A percentile compares a stretch with the other conserved stretches of the same genome.
Conservation (phyloP, 2,329 filamentous ascomycete species). For the Penicillium nordicum region DNA sequence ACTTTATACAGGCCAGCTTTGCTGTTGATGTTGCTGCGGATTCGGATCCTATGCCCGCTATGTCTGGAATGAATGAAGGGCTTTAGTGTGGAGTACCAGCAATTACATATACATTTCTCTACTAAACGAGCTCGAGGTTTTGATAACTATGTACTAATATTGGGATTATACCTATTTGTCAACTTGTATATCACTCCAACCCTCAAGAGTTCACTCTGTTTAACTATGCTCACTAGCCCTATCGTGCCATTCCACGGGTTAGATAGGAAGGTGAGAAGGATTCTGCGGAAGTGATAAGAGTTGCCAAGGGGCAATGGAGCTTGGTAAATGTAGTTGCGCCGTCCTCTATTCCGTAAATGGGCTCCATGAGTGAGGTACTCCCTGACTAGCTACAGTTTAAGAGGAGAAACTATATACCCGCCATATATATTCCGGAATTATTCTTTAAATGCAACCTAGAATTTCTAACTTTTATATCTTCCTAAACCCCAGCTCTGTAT, state of each 20-base stretch:
- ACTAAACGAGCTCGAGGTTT: neutral
- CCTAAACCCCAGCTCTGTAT: no score
- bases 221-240: neutral
- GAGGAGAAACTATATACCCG: neutral
- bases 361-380: neutral
- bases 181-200: neutral
- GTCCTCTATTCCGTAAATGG: neutral
- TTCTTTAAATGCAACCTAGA: neutral
- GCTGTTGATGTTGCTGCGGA: constrained; percentile 63
- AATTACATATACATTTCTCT: neutral
- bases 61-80: constrained; percentile 5
- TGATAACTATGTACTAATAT: no score
- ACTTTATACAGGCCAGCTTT: constrained; percentile 86
- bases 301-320: no score
- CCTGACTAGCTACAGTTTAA: neutral
- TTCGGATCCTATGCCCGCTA: constrained; percentile 23
- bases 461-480: neutral
- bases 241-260: no score
- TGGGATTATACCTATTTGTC: neutral
- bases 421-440: neutral
- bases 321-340: no score
- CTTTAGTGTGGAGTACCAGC: constrained; percentile 11
- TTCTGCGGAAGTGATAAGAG: no score
- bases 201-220: neutral
- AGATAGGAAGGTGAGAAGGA: no score